These are phyloP conservation scores for Boletus fagicola DNA, from an alignment of 768 basidiomycete genomes.

Conservation along the genomic window DNA sequence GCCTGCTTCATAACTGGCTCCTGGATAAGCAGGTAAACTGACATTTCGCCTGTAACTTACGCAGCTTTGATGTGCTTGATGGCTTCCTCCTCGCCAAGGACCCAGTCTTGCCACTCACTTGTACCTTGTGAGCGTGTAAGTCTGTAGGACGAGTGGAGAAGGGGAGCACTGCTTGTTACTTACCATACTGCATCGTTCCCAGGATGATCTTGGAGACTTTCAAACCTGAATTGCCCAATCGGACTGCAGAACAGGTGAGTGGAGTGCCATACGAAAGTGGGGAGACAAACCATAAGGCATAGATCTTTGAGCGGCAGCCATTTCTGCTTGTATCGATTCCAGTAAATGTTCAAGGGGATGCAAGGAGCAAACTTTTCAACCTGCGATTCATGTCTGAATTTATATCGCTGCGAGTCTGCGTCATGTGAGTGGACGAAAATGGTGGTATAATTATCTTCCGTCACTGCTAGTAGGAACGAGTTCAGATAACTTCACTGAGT, in stretches of 20 bases:
- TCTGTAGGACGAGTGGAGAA: background rate
- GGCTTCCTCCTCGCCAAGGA: slow-evolving; percentile 2
- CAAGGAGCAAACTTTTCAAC: background rate
- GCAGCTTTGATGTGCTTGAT: background rate
- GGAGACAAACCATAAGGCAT: slow-evolving; percentile 18
- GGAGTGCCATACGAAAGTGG: background rate
- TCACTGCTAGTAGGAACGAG: background rate
- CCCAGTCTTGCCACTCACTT: slow-evolving; percentile 3
- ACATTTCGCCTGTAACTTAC: background rate
- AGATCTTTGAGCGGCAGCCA: slow-evolving; percentile 6
- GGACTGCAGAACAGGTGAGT: slow-evolving; percentile 3
- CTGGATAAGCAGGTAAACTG: background rate
- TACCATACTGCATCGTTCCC: slow-evolving; percentile 5
- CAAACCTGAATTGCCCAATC: slow-evolving; percentile 8
- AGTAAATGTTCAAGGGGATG: background rate
- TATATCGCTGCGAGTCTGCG: background rate
- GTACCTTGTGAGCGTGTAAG: slow-evolving; percentile 6
- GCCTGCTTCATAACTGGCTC: background rate
- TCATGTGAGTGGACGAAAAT: slow-evolving; percentile 5
- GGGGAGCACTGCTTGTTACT: slow-evolving; percentile 3
- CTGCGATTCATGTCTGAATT: background rate
- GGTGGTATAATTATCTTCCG: slow-evolving; percentile 8
- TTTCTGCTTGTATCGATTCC: background rate
- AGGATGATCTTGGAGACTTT: slow-evolving; percentile 6
- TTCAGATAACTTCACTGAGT: too few relatives aligned